phyloP scores from a whole-genome alignment of 192 early-diverging fungal species.

The Backusella sp. region DNA sequence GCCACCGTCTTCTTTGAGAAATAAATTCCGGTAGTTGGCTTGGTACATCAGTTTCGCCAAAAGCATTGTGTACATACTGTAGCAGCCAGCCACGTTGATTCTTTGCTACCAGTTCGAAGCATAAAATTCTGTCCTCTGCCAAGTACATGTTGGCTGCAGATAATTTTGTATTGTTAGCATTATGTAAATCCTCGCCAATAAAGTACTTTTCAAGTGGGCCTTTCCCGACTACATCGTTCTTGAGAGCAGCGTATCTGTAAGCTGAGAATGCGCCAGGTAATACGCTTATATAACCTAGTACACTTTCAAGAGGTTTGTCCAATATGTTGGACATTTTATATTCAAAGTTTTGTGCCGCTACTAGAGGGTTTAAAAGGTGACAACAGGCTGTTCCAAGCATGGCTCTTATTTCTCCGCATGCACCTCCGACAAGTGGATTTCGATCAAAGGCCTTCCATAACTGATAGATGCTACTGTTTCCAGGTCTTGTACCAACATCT shows the following conservation, averaged over 20 bases:
- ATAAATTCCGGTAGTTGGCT: constrained; percentile 70
- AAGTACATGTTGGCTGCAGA: constrained; percentile 58
- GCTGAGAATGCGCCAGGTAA: constrained; percentile 83
- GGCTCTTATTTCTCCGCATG: constrained; percentile 77
- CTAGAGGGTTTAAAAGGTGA: constrained; percentile 69
- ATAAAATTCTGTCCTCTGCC: constrained; percentile 83
- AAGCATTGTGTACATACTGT: constrained; percentile 62
- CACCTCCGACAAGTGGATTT: constrained; percentile 67
- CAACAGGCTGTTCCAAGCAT: constrained; percentile 48
- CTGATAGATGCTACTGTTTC: constrained; percentile 50
- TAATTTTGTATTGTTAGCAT: constrained; percentile 39
- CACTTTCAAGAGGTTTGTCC: constrained; percentile 73
- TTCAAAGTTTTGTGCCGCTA: constrained; percentile 78
- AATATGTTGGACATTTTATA: constrained; percentile 81
- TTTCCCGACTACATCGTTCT: constrained; percentile 40
- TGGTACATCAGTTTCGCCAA: constrained; percentile 77
- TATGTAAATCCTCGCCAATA: constrained; percentile 61
- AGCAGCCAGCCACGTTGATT: constrained; percentile 56
- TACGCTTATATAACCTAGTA: constrained; percentile 79
- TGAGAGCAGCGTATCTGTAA: constrained; percentile 64
- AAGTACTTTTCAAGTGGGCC: constrained; percentile 70
- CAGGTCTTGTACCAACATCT: constrained; percentile 75
- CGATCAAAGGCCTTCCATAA: constrained; percentile 66
- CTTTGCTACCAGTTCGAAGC: constrained; percentile 81
- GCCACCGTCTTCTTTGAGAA: constrained; percentile 78